Percentiles rank a stretch among this genome's conserved stretches.
These are phyloP conservation scores for Spirogloea muscicola DNA, from an alignment of 139 green algal genomes.

Conservation along the genomic window DNA sequence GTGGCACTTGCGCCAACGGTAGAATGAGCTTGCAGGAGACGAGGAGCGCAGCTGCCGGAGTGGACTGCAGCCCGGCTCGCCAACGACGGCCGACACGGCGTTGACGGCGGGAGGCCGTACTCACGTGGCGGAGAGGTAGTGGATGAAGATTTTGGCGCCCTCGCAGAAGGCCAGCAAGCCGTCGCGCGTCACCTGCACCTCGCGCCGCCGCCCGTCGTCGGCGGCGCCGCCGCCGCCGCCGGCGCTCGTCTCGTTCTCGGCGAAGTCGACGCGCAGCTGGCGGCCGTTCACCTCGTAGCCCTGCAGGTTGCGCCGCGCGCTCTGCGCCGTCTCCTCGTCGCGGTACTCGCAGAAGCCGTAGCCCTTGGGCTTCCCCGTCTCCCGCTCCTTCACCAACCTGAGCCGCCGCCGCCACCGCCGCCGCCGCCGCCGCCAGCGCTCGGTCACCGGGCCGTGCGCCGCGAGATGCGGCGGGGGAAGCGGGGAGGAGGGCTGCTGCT, in stretches of 20 bases:
- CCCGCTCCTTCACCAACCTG: conserved; percentile 85
- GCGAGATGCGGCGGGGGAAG: too few species aligned
- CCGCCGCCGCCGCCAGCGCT: too few species aligned
- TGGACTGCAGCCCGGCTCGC: too few species aligned
- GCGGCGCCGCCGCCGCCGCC: too few species aligned
- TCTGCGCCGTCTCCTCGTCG: conserved; percentile 81
- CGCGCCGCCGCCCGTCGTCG: conserved; percentile 37
- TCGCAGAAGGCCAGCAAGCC: conserved; percentile 73
- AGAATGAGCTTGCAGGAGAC: too few species aligned
- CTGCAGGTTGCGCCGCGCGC: conserved; percentile 78
- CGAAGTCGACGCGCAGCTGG: conserved; percentile 63
- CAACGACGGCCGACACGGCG: too few species aligned
- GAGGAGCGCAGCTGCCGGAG: too few species aligned
- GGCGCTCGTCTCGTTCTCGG: conserved; percentile 49
- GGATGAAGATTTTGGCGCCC: conserved; percentile 82
- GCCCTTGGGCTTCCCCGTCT: conserved; percentile 88
- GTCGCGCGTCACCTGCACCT: conserved; percentile 56
- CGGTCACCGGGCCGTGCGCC: too few species aligned
- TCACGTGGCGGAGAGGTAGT: conserved; percentile 71
- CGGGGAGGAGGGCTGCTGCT: too few species aligned
- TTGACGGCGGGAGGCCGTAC: too few species aligned
- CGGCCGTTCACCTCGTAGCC: conserved; percentile 65
- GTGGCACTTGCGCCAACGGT: too few species aligned
- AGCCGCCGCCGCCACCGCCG: too few species aligned
- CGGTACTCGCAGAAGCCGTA: conserved; percentile 93